These are phyloP conservation scores for Adansonia madagascariensis DNA, from an alignment of 441 rosid species.

Conservation along the genomic window DNA sequence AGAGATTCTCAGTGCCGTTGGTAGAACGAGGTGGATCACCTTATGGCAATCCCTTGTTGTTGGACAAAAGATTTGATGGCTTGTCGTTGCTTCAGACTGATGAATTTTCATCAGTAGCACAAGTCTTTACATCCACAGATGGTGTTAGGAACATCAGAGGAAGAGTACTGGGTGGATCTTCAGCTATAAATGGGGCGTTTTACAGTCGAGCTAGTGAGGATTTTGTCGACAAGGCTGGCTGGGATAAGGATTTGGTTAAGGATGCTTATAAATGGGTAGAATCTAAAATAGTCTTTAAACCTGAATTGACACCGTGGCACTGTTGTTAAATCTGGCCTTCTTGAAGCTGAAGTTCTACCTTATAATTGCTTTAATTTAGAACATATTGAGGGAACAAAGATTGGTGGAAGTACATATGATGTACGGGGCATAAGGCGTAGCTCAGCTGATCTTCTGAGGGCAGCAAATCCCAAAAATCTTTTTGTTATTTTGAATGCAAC, in stretches of 20 bases:
- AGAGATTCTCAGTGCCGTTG: conserved; percentile 60
- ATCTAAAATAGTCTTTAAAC: conserved; percentile 61
- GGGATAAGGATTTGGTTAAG: conserved; percentile 63
- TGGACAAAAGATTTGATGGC: conserved; percentile 48
- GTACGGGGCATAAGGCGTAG: conserved; percentile 63
- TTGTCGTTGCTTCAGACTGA: conserved; percentile 57
- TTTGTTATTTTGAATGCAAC: conserved; percentile 66
- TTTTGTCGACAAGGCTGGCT: conserved; percentile 53
- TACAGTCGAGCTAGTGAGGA: conserved; percentile 68
- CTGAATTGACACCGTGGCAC: conserved; percentile 69
- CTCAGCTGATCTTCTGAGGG: conserved; percentile 71
- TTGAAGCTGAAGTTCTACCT: conserved; percentile 74
- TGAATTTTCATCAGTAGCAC: conserved; percentile 61
- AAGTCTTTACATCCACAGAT: conserved; percentile 50
- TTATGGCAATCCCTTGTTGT: conserved; percentile 44
- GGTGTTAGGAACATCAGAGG: conserved; percentile 62
- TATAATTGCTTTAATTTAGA: conserved; percentile 71
- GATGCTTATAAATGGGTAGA: conserved; percentile 77
- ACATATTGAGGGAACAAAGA: conserved; percentile 75
- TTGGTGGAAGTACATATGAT: conserved; percentile 66
- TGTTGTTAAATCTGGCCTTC: conserved; percentile 57
- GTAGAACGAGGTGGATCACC: conserved; percentile 62
- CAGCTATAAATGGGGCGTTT: conserved; percentile 64
- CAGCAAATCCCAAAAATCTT: conserved; percentile 50
- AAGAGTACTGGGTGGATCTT: conserved; percentile 76